Evolutionary conservation across 2,329 filamentous ascomycete genomes (phyloP).

Genomic region (Ceratocystis destructans): DNA sequence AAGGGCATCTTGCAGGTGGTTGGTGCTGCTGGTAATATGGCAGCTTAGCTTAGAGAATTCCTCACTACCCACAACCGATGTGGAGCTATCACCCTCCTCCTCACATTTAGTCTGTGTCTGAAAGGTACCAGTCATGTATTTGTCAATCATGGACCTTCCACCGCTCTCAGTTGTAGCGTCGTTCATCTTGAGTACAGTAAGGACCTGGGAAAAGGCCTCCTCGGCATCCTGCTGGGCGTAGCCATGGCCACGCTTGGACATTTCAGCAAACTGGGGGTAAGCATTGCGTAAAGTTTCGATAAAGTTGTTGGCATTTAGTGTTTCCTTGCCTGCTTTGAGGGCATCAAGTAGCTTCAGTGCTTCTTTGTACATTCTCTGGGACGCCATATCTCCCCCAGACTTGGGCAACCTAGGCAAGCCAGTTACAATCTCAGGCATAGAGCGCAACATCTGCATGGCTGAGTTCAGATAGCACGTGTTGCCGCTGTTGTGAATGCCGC

Average conservation of each 20-base stretch:
- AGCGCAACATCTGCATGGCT: slow-evolving; percentile 77
- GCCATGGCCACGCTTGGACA: slow-evolving; percentile 63
- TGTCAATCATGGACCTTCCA: slow-evolving; percentile 66
- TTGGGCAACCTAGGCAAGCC: slow-evolving; percentile 47
- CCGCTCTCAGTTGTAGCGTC: not conserved
- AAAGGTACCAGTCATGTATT: slow-evolving; percentile 76
- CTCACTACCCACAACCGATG: slow-evolving; percentile 56
- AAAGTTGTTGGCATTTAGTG: slow-evolving; percentile 74
- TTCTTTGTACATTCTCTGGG: slow-evolving; percentile 17
- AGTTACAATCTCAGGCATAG: slow-evolving; percentile 80
- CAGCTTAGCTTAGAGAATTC: slow-evolving; percentile 87
- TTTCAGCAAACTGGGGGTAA: slow-evolving; percentile 90
- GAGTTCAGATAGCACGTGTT: slow-evolving; percentile 99
- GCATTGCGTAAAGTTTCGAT: slow-evolving; percentile 62
- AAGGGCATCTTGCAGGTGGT: slow-evolving; percentile 84
- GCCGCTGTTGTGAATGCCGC: slow-evolving; percentile 79
- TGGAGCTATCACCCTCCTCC: slow-evolving; percentile 63
- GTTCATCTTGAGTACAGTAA: slow-evolving; percentile 56
- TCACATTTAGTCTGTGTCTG: slow-evolving; percentile 69
- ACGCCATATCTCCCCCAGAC: slow-evolving; percentile 40
- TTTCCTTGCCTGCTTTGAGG: slow-evolving; percentile 63
- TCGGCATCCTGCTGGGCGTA: slow-evolving; percentile 98
- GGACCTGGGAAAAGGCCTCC: slow-evolving; percentile 93
- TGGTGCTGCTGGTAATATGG: slow-evolving; percentile 76
- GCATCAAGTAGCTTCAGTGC: slow-evolving; percentile 50